Percentiles rank a stretch among this genome's conserved stretches.
Conservation (phyloP, 116 monocot genomes). For the Dioscorea cayenensis region DNA sequence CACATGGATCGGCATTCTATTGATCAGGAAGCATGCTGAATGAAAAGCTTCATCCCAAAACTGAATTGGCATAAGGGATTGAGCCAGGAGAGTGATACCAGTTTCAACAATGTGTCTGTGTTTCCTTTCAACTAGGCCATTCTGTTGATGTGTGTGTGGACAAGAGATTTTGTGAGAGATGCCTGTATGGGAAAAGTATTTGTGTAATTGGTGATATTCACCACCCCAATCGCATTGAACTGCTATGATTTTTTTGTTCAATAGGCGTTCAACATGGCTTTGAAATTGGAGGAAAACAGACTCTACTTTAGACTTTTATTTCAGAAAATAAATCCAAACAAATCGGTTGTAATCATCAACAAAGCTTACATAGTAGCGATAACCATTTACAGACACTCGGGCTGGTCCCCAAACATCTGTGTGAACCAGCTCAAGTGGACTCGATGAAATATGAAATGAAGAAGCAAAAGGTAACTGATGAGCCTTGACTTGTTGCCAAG, state of each 20-base stretch:
- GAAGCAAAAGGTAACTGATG: constrained; percentile 5
- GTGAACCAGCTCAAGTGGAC: background rate
- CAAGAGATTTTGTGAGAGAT: constrained; percentile 10
- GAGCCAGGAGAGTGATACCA: constrained; percentile 3
- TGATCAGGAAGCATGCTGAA: constrained; percentile 1
- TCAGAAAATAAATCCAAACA: constrained; percentile 6
- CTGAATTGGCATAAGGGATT: background rate
- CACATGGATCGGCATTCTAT: background rate
- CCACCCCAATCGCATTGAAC: constrained; percentile 17
- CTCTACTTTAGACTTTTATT: constrained; percentile 5
- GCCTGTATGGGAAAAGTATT: background rate
- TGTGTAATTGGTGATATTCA: background rate
- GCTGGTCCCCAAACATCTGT: constrained; percentile 22
- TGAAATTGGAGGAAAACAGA: constrained; percentile 8
- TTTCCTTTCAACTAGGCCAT: background rate
- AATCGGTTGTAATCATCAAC: constrained; percentile 16
- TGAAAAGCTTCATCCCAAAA: constrained; percentile 9
- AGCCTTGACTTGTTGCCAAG: constrained; percentile 5
- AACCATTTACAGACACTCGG: background rate
- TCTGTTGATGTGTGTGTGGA: constrained; percentile 20
- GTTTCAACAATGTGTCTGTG: constrained; percentile 14
- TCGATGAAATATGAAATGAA: background rate
- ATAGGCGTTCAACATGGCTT: background rate
- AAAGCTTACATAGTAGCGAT: constrained; percentile 10
- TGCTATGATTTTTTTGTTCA: background rate